phyloP scores from a whole-genome alignment of 768 basidiomycete species.

The Rickenella mellea region DNA sequence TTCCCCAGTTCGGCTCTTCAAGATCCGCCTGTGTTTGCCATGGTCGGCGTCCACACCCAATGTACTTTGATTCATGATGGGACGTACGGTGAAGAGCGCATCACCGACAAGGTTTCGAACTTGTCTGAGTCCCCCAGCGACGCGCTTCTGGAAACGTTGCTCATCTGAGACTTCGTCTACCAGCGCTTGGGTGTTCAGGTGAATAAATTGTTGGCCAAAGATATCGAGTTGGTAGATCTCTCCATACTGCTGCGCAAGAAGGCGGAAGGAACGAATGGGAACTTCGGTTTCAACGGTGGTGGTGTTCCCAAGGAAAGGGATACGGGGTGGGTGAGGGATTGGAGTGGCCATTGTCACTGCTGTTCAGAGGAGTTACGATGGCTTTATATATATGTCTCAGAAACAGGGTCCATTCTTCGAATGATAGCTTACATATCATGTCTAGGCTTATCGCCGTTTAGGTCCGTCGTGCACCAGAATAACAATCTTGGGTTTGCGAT shows the following conservation, averaged over 20 bases:
- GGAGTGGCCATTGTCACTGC: slow-evolving; percentile 13
- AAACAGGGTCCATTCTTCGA: too few species aligned
- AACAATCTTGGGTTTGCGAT: too few species aligned
- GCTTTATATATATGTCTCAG: too few species aligned
- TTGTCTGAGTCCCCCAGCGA: slow-evolving; percentile 22
- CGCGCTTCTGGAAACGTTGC: slow-evolving; percentile 29
- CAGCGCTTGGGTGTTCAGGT: slow-evolving; percentile 26
- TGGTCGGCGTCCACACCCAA: slow-evolving; percentile 1
- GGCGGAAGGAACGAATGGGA: slow-evolving; percentile 23
- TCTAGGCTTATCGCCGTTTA: too few species aligned
- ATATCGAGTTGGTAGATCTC: slow-evolving; percentile 32
- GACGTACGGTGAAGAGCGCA: slow-evolving; percentile 29
- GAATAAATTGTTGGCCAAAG: slow-evolving; percentile 15
- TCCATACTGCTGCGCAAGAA: slow-evolving; percentile 32
- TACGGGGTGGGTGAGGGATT: slow-evolving; percentile 32
- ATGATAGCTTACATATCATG: too few species aligned
- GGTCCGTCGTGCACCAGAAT: too few species aligned
- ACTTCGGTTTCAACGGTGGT: slow-evolving; percentile 25
- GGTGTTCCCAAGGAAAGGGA: slow-evolving; percentile 34
- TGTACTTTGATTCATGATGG: not conserved
- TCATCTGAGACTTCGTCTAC: slow-evolving; percentile 34
- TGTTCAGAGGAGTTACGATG: too few species aligned
- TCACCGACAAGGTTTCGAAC: slow-evolving; percentile 31
- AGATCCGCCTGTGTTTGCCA: slow-evolving; percentile 31
- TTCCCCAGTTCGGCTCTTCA: slow-evolving; percentile 39